These are phyloP conservation scores for Thalassiosira livingstoniorum DNA, from an alignment of 352 stramenopile species.

Conservation along the genomic window DNA sequence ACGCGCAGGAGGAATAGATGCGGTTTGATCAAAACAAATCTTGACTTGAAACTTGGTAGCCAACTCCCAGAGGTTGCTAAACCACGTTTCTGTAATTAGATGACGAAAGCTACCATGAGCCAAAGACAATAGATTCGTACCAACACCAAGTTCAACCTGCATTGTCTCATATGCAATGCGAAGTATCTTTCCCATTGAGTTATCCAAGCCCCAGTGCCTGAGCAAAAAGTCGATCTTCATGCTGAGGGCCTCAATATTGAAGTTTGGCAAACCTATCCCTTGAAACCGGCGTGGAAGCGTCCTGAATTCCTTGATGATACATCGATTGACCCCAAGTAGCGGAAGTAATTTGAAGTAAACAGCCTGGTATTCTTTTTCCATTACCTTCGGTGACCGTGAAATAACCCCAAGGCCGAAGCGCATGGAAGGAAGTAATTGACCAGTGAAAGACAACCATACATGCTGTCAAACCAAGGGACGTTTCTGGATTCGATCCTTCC, in stretches of 20 bases:
- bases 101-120: not conserved
- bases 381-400: not conserved
- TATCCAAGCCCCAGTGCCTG: not conserved
- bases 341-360: not conserved
- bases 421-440: not conserved
- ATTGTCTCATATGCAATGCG: not conserved
- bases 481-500: not conserved
- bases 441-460: not conserved
- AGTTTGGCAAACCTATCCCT: not conserved
- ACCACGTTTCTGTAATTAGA: slow-evolving; percentile 28
- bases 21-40: not conserved
- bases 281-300: not conserved
- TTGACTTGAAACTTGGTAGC: not conserved
- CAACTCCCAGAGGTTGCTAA: slow-evolving; percentile 17
- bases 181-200: not conserved
- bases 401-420: not conserved
- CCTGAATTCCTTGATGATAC: not conserved
- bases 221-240: not conserved
- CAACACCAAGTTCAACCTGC: slow-evolving; percentile 13
- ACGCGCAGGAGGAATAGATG: not conserved
- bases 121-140: not conserved
- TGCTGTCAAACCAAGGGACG: not conserved
- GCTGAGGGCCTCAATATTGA: not conserved
- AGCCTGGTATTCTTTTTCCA: not conserved
- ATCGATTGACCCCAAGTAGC: not conserved